A percentile compares a stretch with the other conserved stretches of the same genome.
These are phyloP conservation scores for Russula lepida DNA, from an alignment of 768 basidiomycete genomes.

Conservation along the genomic window DNA sequence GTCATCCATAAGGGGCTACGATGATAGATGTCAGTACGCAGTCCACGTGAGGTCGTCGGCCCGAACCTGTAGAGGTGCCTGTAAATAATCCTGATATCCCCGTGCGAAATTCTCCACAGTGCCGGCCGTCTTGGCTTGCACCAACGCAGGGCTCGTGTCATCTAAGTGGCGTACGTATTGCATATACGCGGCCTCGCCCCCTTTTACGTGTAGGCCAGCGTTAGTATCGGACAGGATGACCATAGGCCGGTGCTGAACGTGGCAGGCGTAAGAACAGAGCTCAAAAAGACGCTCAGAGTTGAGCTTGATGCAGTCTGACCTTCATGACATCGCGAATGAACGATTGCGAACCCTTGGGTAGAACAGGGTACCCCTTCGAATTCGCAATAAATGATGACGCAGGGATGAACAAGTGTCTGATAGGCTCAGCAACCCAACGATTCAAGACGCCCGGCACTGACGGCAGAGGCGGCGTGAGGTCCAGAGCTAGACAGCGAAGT, in stretches of 20 bases:
- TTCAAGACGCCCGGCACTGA: conserved; percentile 63
- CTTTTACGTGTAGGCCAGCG: conserved; percentile 57
- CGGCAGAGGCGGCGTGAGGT: conserved; percentile 84
- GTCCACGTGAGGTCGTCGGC: conserved; percentile 12
- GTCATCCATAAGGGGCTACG: conserved; percentile 93
- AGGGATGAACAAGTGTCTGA: conserved; percentile 83
- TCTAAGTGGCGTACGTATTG: conserved; percentile 85
- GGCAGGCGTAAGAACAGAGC: conserved; percentile 6
- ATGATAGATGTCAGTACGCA: background rate
- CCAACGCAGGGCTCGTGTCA: conserved; percentile 59
- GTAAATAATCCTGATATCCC: conserved; percentile 92
- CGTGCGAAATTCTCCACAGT: conserved; percentile 86
- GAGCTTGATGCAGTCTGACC: conserved; percentile 35
- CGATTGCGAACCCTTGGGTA: conserved; percentile 85
- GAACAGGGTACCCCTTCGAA: conserved; percentile 91
- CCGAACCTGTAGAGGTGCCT: conserved; percentile 83
- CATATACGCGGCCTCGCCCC: conserved; percentile 80
- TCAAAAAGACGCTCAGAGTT: background rate
- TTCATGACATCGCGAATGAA: conserved; percentile 89
- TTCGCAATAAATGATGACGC: conserved; percentile 92
- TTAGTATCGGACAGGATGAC: conserved; percentile 71
- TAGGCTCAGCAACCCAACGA: conserved; percentile 91
- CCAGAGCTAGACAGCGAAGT: conserved; percentile 56
- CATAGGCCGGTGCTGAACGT: conserved; percentile 68
- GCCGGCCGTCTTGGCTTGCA: conserved; percentile 54